These are phyloP conservation scores for Sporothrix schenckii DNA, from an alignment of 2,329 filamentous ascomycete genomes.

Conservation along the genomic window DNA sequence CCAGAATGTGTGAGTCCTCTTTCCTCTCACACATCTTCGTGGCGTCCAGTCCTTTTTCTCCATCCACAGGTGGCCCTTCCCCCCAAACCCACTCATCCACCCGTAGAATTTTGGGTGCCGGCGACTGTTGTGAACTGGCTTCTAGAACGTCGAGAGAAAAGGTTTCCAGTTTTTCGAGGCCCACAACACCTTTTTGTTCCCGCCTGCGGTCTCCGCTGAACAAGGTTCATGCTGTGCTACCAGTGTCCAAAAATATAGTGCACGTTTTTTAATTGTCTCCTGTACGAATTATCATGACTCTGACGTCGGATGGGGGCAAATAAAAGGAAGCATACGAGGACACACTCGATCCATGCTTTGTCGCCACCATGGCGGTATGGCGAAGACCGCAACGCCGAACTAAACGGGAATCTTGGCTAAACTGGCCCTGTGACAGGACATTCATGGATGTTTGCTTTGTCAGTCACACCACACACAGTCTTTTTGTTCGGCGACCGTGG, in stretches of 20 bases:
- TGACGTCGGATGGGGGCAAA: background rate
- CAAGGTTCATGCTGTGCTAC: conserved; percentile 34
- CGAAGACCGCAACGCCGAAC: background rate
- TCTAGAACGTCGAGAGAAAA: conserved; percentile 20
- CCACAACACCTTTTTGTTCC: conserved; percentile 18
- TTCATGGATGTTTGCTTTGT: background rate
- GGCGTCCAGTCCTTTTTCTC: conserved; percentile 16
- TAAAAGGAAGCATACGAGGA: background rate
- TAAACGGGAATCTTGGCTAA: background rate
- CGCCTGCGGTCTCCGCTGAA: conserved; percentile 31
- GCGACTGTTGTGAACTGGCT: conserved; percentile 6
- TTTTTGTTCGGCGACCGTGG: background rate
- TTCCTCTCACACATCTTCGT: background rate
- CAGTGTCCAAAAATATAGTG: background rate
- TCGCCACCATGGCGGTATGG: conserved; percentile 23
- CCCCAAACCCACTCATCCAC: conserved; percentile 25
- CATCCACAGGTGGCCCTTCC: background rate
- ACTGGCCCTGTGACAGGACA: background rate
- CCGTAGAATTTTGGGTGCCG: conserved; percentile 3
- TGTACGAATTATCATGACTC: background rate
- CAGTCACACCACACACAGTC: background rate
- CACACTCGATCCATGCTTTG: background rate
- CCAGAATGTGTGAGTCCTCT: conserved; percentile 1
- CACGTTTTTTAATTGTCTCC: conserved; percentile 1
- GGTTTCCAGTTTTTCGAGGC: conserved; percentile 2